Conservation (phyloP, 1,284 basidiomycete genomes). For the Cryptococcus jaspeensis region DNA sequence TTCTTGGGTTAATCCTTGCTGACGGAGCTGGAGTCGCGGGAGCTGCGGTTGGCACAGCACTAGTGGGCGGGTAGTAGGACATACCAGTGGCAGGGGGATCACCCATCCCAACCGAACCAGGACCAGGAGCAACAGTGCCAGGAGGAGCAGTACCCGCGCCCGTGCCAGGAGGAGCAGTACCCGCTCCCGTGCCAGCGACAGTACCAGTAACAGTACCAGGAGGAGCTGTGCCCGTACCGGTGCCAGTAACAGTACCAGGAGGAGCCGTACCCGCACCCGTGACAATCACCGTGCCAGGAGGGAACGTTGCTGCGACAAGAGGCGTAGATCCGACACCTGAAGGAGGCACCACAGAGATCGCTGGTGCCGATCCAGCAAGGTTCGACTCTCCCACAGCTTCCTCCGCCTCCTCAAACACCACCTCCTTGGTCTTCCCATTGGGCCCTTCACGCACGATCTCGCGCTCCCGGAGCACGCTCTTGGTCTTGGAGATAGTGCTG, state of each 20-base stretch:
- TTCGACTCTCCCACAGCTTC: neutral
- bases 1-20: conserved; percentile 34
- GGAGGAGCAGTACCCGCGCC: neutral
- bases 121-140: conserved; percentile 1
- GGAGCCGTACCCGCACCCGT: neutral
- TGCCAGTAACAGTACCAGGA: neutral
- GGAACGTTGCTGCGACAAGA: neutral
- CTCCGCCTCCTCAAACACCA: conserved; percentile 22
- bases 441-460: conserved; percentile 36
- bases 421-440: conserved; percentile 23
- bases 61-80: conserved; percentile 2
- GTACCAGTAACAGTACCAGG: neutral
- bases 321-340: neutral
- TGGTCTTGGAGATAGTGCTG: conserved; percentile 29
- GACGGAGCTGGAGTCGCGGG: conserved; percentile 9
- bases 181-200: neutral
- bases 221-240: conserved; percentile 7
- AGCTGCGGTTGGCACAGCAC: conserved; percentile 8
- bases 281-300: neutral
- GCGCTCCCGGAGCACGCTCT: conserved; percentile 32
- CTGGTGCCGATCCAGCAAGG: neutral
- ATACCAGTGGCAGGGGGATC: conserved; percentile 8
- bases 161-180: conserved; percentile 11
- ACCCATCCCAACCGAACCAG: conserved; percentile 3
- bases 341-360: neutral